These are phyloP conservation scores for Aegilops sharonensis DNA, from an alignment of 176 grass and related monocot genomes.

Conservation along the genomic window DNA sequence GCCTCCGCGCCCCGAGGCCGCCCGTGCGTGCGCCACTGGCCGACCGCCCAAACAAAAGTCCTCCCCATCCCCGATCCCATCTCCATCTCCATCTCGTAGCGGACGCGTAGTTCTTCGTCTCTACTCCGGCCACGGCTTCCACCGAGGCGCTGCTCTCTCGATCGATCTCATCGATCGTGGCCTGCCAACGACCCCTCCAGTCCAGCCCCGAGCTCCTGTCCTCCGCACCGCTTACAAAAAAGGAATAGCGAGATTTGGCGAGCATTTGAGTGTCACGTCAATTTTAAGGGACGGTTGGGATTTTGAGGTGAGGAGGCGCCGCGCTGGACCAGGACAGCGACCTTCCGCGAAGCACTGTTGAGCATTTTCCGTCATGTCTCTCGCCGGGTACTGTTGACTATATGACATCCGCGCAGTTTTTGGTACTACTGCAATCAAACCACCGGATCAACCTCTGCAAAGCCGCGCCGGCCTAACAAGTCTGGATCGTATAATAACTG, in stretches of 20 bases:
- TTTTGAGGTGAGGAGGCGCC: not conserved
- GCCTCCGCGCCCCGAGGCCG: not conserved
- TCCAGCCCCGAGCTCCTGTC: no score
- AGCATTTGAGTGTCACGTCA: not conserved
- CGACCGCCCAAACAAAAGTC: not conserved
- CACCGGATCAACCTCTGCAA: no score
- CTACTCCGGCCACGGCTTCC: not conserved
- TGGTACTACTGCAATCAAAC: not conserved
- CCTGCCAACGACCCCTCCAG: no score
- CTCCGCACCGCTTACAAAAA: not conserved
- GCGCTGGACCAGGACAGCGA: not conserved
- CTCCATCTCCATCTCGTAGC: not conserved
- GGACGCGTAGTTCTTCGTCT: not conserved
- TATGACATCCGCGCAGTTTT: not conserved
- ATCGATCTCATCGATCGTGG: no score
- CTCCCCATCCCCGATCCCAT: not conserved
- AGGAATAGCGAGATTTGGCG: no score
- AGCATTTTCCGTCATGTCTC: not conserved
- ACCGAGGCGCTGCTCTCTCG: not conserved
- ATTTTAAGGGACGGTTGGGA: not conserved
- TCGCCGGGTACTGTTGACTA: not conserved
- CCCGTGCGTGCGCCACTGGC: constrained; percentile 6
- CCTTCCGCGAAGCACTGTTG: not conserved
- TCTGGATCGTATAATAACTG: no score
- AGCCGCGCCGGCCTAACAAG: no score